Evolutionary conservation across 305 asterid species (phyloP).

Genomic region (Solanum hybrid): DNA sequence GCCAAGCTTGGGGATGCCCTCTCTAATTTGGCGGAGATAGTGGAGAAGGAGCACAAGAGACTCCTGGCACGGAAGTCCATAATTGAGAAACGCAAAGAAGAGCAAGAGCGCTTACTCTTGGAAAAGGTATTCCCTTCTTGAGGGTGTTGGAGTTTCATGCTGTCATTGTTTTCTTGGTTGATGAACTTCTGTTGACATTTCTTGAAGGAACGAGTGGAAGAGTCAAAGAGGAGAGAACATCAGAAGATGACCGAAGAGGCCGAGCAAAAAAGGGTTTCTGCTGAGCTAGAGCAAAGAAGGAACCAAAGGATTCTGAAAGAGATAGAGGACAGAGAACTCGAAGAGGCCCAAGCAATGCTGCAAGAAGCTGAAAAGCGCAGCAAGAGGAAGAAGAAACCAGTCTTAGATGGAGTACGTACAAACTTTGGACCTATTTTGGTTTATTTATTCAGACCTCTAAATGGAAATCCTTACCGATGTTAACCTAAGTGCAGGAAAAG

Average conservation of each 20-base stretch:
- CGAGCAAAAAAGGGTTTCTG: not conserved
- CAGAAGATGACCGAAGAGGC: not conserved
- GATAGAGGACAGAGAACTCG: not conserved
- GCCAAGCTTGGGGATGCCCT: not conserved
- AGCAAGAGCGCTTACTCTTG: not conserved
- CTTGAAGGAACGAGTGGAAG: not conserved
- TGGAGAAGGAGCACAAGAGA: not conserved
- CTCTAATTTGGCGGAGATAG: not conserved
- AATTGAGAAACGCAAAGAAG: not conserved
- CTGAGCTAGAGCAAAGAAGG: not conserved
- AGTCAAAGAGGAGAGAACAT: not conserved
- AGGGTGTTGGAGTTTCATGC: not conserved
- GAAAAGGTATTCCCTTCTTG: not conserved
- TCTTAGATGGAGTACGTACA: not conserved
- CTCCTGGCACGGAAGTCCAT: not conserved
- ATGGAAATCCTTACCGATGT: not conserved
- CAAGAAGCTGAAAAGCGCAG: not conserved
- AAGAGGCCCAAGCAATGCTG: not conserved
- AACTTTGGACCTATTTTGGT: not conserved
- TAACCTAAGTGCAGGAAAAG: not conserved
- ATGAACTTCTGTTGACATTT: not conserved
- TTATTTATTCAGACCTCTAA: not conserved
- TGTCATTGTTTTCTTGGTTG: not conserved
- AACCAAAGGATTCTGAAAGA: not conserved
- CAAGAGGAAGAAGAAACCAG: not conserved